phyloP scores from a whole-genome alignment of 306 rosid species.

The Corylus heterophylla region DNA sequence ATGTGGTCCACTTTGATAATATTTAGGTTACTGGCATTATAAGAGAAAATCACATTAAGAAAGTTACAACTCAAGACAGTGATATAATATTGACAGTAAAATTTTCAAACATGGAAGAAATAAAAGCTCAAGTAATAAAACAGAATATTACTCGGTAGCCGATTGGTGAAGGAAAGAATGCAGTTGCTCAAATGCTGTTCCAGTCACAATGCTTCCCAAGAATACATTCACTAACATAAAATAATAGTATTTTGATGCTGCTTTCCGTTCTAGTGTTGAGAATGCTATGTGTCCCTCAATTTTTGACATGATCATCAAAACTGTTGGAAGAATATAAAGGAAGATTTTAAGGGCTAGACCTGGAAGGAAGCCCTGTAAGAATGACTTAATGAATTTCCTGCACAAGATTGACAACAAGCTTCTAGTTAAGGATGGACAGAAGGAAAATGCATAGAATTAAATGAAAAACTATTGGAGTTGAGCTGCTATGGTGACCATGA shows the following conservation, averaged over 20 bases:
- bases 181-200: constrained; percentile 93
- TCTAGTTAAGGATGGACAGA: background rate
- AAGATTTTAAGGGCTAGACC: constrained; percentile 98
- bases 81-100: background rate
- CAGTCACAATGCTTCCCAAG: constrained; percentile 94
- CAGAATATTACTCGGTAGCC: constrained; percentile 70
- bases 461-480: background rate
- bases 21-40: background rate
- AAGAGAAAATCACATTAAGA: background rate
- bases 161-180: constrained; percentile 91
- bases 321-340: constrained; percentile 81
- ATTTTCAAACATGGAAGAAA: background rate
- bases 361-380: constrained; percentile 97
- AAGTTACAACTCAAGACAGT: constrained; percentile 1
- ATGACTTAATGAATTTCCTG: constrained; percentile 96
- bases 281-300: constrained; percentile 86
- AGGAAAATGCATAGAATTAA: background rate
- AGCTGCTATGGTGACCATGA: background rate
- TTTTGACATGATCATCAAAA: constrained; percentile 92
- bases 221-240: constrained; percentile 96
- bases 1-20: background rate
- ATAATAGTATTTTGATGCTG: constrained; percentile 86
- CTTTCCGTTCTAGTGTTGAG: constrained; percentile 72
- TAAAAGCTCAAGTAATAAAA: constrained; percentile 18
- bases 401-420: constrained; percentile 13